Base-by-base conservation (phyloP, 345 rosid genomes). In the Corymbia maculata region DNA sequence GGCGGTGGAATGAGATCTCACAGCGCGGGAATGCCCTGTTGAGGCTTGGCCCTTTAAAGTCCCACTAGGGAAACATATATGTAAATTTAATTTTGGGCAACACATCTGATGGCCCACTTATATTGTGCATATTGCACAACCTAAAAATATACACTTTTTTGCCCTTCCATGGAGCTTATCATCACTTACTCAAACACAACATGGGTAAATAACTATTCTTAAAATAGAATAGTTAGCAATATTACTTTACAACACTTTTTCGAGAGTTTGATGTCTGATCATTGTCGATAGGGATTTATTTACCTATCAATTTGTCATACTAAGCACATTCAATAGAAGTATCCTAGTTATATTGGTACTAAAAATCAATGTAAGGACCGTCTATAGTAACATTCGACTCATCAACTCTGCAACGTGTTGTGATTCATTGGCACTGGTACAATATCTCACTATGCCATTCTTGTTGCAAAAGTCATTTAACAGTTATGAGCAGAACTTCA, bases 401-500 rank as follows among this genome's bases (percentile, higher is more conserved):
- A 55, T 55, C 61, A 55, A 55, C 28, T 55, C 21, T 55, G 61
- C 61, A 8, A 55, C 10, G 0, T 22, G 12, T 55, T 55, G 61
- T 55, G 9, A 55, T 22, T 55, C 26, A 55, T 4, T 55, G 61
- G 61, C 61, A 55, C 5, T 22, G 0, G 28, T 55, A 55, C 21
- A 26, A 55, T 55, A 5, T 55, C 61, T 55, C 61, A 55, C 61
- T 22, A 55, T 55, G 61, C 61, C 28, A 2, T 55, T 55, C 12
- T 55, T 26, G 2, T 55, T 55, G 61, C 2, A 55, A 2, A 55
- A 55, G 21, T 55, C 21, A 0, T 55, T 55, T 8, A 55, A 55
- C 12, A 21, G 0, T 26, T 55, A 1, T 55, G 26, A 55, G 59
- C 0, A 0, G 11, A 21, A 55, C 26, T 55, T 26, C 61, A 55